A percentile compares a stretch with the other conserved stretches of the same genome.
phyloP scores from a whole-genome alignment of 208 protist species.

The Balamuthia mandrillaris region DNA sequence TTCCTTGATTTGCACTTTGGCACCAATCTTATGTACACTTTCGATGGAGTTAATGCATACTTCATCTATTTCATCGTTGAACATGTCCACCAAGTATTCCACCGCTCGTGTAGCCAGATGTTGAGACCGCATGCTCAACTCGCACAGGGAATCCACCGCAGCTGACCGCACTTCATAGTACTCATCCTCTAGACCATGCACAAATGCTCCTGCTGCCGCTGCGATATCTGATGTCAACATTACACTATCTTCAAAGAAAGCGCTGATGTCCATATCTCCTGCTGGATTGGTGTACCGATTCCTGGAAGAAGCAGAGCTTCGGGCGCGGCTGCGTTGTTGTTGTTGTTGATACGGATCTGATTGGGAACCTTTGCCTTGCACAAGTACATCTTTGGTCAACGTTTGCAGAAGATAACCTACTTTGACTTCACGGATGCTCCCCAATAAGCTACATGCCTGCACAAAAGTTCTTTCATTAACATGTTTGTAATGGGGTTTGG shows the following conservation, averaged over 20 bases:
- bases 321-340: background rate
- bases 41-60: slow-evolving; percentile 61
- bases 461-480: background rate
- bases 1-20: slow-evolving; percentile 30
- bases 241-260: slow-evolving; percentile 42
- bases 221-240: slow-evolving; percentile 49
- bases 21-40: slow-evolving; percentile 49
- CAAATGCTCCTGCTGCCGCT: slow-evolving; percentile 58
- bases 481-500: background rate
- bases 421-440: background rate
- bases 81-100: slow-evolving; percentile 63
- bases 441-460: background rate
- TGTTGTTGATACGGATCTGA: background rate
- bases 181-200: slow-evolving; percentile 63
- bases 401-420: background rate
- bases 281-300: background rate
- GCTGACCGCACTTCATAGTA: slow-evolving; percentile 48
- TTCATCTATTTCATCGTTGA: slow-evolving; percentile 65
- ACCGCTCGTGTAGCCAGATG: slow-evolving; percentile 46
- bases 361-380: background rate
- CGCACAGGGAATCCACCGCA: slow-evolving; percentile 53
- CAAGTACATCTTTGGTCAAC: slow-evolving; percentile 12
- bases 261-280: too few species aligned
- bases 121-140: slow-evolving; percentile 40
- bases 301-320: background rate